Percentiles rank a stretch among this genome's conserved stretches.
Evolutionary conservation across 768 basidiomycete genomes (phyloP).

Genomic region (Cystobasidium ongulense): DNA sequence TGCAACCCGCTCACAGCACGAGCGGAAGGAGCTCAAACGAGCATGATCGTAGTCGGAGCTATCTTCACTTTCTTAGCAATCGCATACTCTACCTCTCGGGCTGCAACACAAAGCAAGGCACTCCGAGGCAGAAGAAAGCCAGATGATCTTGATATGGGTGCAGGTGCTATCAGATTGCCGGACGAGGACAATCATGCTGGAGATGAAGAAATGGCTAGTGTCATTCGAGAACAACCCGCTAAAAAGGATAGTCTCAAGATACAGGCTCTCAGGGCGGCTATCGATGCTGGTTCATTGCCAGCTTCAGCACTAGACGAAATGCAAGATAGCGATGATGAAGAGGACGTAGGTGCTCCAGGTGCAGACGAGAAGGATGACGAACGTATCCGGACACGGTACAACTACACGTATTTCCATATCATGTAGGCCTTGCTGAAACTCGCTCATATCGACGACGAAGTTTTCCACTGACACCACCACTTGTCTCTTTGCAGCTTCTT

Average conservation of each 20-base stretch:
- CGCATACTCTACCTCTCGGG: conserved; percentile 90
- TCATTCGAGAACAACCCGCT: conserved; percentile 29
- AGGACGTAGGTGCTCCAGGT: conserved; percentile 48
- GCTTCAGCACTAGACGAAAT: conserved; percentile 77
- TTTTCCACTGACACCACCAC: too few relatives aligned
- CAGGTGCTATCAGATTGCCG: conserved; percentile 55
- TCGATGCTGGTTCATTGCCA: conserved; percentile 91
- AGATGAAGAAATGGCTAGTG: conserved; percentile 58
- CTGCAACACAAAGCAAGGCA: conserved; percentile 89
- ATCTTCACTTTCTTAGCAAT: conserved; percentile 96
- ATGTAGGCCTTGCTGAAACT: conserved; percentile 50
- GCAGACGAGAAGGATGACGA: conserved; percentile 84
- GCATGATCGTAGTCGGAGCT: conserved; percentile 80
- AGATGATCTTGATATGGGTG: conserved; percentile 51
- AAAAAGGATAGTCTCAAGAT: conserved; percentile 75
- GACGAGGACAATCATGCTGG: conserved; percentile 49
- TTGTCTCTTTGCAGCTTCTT: conserved; percentile 65
- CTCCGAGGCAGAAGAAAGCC: conserved; percentile 58
- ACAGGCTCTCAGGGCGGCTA: conserved; percentile 87
- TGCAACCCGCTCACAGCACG: conserved; percentile 78
- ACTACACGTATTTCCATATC: conserved; percentile 97
- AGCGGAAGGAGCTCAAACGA: conserved; percentile 64
- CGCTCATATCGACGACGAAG: too few relatives aligned
- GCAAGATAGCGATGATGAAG: conserved; percentile 59
- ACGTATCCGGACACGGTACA: conserved; percentile 84